phyloP scores from a whole-genome alignment of 176 grass and related monocot genomes.

The Zoysia japonica region DNA sequence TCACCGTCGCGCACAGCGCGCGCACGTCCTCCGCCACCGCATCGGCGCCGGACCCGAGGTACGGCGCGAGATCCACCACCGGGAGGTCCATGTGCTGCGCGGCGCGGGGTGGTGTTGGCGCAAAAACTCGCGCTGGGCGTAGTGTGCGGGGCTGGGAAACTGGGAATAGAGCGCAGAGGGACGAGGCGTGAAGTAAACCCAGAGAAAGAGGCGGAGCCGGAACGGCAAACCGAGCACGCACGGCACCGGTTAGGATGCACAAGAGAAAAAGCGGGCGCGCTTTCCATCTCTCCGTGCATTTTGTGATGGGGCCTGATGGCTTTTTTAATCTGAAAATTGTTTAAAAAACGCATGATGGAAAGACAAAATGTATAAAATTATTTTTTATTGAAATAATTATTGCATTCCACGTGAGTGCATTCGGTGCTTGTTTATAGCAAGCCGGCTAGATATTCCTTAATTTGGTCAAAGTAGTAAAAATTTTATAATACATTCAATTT shows the following conservation, averaged over 20 bases:
- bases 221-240: constrained; percentile 43
- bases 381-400: too few species aligned
- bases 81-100: constrained; percentile 67
- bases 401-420: too few species aligned
- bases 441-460: too few species aligned
- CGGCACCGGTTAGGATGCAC: constrained; percentile 11
- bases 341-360: too few species aligned
- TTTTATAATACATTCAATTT: too few species aligned
- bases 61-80: constrained; percentile 86
- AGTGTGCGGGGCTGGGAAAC: background rate
- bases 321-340: too few species aligned
- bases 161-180: background rate
- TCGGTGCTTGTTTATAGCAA: too few species aligned
- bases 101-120: constrained; percentile 35
- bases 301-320: too few species aligned
- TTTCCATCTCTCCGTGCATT: too few species aligned
- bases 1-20: constrained; percentile 78
- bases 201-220: constrained; percentile 22
- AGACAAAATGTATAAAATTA: too few species aligned
- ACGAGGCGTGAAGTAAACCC: constrained; percentile 42
- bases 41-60: constrained; percentile 41
- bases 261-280: background rate
- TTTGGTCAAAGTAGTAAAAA: too few species aligned
- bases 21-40: constrained; percentile 40
- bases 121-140: background rate